Conservation (phyloP, 2,329 filamentous ascomycete species). For the Alternaria novae-zelandiae region DNA sequence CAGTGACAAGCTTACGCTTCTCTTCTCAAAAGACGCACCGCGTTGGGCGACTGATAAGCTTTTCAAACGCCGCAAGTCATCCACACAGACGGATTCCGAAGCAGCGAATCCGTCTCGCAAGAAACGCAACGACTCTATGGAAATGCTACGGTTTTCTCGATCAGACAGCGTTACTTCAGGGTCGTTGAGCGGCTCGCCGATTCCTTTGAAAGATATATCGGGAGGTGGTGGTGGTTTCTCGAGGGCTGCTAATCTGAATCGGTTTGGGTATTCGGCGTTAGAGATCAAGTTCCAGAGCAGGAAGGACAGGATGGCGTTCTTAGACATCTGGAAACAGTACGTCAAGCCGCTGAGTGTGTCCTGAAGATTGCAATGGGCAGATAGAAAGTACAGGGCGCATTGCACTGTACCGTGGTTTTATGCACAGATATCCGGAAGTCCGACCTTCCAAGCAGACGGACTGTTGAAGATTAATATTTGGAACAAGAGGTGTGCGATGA, state of each 20-base stretch:
- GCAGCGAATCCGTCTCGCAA: conserved; percentile 2
- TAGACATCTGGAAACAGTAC: conserved; percentile 35
- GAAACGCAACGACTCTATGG: conserved; percentile 18
- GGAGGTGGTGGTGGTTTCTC: conserved; percentile 3
- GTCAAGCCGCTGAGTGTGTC: conserved; percentile 24
- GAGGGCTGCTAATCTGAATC: conserved; percentile 25
- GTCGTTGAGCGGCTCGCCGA: conserved; percentile 16
- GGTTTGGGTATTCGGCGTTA: conserved; percentile 35
- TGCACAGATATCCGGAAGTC: not conserved
- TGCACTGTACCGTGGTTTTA: not conserved
- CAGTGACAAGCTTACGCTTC: conserved; percentile 30
- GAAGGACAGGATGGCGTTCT: conserved; percentile 33
- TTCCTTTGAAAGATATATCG: conserved; percentile 16
- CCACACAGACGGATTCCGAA: conserved; percentile 5
- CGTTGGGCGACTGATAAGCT: conserved; percentile 36
- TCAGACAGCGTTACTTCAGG: conserved; percentile 20
- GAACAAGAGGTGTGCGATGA: not conserved
- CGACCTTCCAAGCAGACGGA: not conserved
- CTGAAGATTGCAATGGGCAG: not conserved
- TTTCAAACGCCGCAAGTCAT: conserved; percentile 30
- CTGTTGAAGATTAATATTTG: not conserved
- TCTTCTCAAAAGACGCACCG: conserved; percentile 38
- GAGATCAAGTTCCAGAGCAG: conserved; percentile 39
- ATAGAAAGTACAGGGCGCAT: not conserved
- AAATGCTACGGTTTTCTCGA: conserved; percentile 10